These are phyloP conservation scores for Yamadazyma conglobata DNA, from an alignment of 1,139 yeast species.

Conservation along the genomic window DNA sequence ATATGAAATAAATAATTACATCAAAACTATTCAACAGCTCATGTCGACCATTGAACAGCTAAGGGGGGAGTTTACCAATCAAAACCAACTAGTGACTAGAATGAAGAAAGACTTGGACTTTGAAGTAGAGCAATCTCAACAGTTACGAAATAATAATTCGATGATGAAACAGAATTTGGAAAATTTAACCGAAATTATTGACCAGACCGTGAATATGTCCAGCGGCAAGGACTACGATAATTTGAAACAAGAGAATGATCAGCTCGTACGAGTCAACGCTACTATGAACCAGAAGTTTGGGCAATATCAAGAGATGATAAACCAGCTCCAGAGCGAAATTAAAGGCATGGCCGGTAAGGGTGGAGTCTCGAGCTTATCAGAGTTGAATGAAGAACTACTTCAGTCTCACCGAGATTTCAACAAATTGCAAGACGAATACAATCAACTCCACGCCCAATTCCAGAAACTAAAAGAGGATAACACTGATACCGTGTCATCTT, in stretches of 20 bases:
- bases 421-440: constrained; percentile 20
- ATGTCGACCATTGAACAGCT: constrained; percentile 20
- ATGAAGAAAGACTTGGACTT: constrained; percentile 21
- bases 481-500: constrained; percentile 23
- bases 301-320: constrained; percentile 30
- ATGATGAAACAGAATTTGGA: constrained; percentile 12
- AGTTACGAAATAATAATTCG: constrained; percentile 17
- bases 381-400: constrained; percentile 17
- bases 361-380: constrained; percentile 8
- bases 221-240: constrained; percentile 12
- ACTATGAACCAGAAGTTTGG: constrained; percentile 26
- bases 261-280: constrained; percentile 10
- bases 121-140: constrained; percentile 23
- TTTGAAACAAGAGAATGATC: constrained; percentile 21
- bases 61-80: constrained; percentile 21
- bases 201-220: constrained; percentile 8
- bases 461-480: constrained; percentile 24
- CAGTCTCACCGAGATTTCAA: constrained; percentile 24
- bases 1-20: constrained; percentile 16
- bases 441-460: constrained; percentile 21
- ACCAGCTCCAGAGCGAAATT: constrained; percentile 31
- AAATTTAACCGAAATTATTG: constrained; percentile 8
- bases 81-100: constrained; percentile 20
- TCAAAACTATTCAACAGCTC: constrained; percentile 18
- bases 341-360: constrained; percentile 17